phyloP scores from a whole-genome alignment of 2,329 filamentous ascomycete genomes.

The Xylariales sp. region DNA sequence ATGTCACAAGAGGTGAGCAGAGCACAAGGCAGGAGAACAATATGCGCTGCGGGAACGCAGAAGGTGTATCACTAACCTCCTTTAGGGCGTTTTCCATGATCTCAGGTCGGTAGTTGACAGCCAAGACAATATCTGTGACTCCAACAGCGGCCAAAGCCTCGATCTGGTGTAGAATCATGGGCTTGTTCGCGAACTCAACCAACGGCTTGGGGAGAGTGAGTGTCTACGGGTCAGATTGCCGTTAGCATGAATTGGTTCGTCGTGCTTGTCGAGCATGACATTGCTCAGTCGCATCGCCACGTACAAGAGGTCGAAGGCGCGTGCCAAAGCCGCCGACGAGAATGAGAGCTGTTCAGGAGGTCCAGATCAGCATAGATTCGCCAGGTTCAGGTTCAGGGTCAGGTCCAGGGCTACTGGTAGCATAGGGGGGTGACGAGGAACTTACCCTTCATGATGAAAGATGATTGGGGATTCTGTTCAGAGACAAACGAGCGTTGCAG shows the following conservation, averaged over 20 bases:
- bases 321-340: constrained; percentile 99
- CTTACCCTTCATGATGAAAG: constrained; percentile 36
- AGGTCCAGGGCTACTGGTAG: no score
- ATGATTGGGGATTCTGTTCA: constrained; percentile 16
- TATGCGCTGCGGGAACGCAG: no score
- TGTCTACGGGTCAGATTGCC: constrained; percentile 53
- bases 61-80: no score
- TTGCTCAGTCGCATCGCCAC: constrained; percentile 35
- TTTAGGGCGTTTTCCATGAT: constrained; percentile 92
- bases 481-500: constrained; percentile 15
- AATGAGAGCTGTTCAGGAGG: constrained; percentile 69
- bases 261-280: background rate
- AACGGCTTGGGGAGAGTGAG: constrained; percentile 95
- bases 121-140: constrained; percentile 95
- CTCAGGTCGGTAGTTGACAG: constrained; percentile 98
- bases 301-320: constrained; percentile 89
- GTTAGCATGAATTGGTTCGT: no score
- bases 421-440: no score
- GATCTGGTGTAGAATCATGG: constrained; percentile 98
- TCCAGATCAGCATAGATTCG: constrained; percentile 15
- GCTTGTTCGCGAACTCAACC: constrained; percentile 97
- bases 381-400: background rate
- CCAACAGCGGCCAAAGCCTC: constrained; percentile 89
- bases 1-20: constrained; percentile 10
- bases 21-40: no score